Conservation (phyloP, 1,139 yeast species). For the Suhomyces ambrosiae region DNA sequence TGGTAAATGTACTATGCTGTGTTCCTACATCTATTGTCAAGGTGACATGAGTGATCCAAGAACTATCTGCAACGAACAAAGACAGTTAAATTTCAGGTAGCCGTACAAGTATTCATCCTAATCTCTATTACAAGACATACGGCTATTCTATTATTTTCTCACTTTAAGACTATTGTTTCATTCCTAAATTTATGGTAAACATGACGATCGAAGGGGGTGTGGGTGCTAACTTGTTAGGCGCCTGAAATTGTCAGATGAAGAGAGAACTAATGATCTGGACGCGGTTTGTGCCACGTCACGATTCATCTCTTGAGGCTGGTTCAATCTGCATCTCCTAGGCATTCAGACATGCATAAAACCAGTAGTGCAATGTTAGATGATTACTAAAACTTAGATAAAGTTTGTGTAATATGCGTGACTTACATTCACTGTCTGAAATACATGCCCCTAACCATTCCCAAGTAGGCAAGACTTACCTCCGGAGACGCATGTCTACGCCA, state of each 20-base stretch:
- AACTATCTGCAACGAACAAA: conserved; percentile 1
- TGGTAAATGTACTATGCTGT: neutral
- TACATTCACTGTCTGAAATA: neutral
- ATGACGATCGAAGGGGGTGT: neutral
- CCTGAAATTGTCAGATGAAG: neutral
- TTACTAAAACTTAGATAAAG: neutral
- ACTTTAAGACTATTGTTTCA: neutral
- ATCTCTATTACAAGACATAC: neutral
- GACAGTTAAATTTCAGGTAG: neutral
- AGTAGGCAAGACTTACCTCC: conserved; percentile 2
- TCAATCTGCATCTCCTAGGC: neutral
- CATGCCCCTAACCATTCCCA: too few relatives aligned
- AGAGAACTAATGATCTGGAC: neutral
- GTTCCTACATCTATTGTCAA: neutral
- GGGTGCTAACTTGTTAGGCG: neutral
- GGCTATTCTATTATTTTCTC: neutral
- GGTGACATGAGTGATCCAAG: neutral
- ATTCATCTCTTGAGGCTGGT: neutral
- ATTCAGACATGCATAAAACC: neutral
- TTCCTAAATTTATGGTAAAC: neutral
- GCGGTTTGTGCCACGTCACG: conserved; percentile 1
- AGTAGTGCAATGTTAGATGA: neutral
- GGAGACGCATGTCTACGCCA: conserved; percentile 4
- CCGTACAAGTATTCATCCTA: neutral
- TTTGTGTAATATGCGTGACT: neutral